Conservation (phyloP, 176 grass and related monocot genomes). For the Hsuehochloa calcarea region DNA sequence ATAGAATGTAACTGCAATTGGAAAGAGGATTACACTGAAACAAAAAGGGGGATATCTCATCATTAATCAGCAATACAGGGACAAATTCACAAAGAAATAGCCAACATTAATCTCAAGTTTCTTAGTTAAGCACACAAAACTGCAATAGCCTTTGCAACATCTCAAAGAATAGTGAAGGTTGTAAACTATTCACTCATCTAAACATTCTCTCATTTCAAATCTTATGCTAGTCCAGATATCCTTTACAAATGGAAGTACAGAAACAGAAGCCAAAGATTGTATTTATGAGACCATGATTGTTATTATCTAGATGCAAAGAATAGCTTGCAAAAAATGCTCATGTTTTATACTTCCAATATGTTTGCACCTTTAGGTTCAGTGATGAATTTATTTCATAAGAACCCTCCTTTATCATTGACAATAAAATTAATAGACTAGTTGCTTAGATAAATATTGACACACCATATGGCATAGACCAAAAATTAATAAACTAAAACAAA, state of each 20-base stretch:
- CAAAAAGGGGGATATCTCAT: conserved; percentile 12
- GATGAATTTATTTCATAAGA: background rate
- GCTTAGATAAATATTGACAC: background rate
- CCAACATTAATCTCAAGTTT: background rate
- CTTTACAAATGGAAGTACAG: background rate
- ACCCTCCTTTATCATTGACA: background rate
- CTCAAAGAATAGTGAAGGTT: background rate
- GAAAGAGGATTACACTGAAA: conserved; percentile 79
- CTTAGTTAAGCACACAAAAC: background rate
- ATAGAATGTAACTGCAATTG: conserved; percentile 83
- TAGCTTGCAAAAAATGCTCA: background rate
- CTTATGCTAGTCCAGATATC: background rate
- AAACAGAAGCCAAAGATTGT: background rate
- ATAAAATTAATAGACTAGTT: background rate
- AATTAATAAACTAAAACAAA: background rate
- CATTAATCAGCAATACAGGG: conserved; percentile 19
- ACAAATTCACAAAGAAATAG: background rate
- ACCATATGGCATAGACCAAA: background rate
- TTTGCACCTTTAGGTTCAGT: background rate
- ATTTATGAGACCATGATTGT: background rate
- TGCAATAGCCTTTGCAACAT: background rate
- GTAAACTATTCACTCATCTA: conserved; percentile 16
- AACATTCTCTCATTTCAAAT: background rate
- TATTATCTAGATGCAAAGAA: background rate
- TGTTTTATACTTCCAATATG: background rate